phyloP scores from a whole-genome alignment of 768 basidiomycete genomes.

The Ramaria rubella region DNA sequence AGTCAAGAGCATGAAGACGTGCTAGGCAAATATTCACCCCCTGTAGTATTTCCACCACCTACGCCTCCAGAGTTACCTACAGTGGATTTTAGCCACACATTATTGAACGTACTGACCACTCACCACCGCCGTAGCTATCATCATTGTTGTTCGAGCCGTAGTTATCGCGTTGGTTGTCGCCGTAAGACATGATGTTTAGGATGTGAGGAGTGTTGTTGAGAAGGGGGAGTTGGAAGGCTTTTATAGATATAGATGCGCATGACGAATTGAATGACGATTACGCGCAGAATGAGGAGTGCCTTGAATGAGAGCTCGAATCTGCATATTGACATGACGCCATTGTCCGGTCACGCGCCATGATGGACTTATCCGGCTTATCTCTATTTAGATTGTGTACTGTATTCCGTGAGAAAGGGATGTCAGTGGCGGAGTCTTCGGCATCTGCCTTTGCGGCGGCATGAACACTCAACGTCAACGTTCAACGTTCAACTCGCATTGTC shows the following conservation, averaged over 20 bases:
- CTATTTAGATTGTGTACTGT: too few species aligned
- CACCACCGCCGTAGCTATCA: not conserved
- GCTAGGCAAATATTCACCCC: too few species aligned
- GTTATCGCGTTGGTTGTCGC: not conserved
- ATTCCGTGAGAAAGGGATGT: too few species aligned
- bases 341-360: too few species aligned
- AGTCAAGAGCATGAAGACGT: too few species aligned
- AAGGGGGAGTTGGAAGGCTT: not conserved
- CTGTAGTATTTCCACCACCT: not conserved
- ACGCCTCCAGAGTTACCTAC: not conserved
- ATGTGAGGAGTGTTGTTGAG: not conserved
- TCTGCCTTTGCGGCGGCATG: too few species aligned
- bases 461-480: too few species aligned
- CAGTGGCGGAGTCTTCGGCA: too few species aligned
- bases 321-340: too few species aligned
- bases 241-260: not conserved
- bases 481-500: too few species aligned
- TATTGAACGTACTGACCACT: not conserved
- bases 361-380: too few species aligned
- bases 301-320: too few species aligned
- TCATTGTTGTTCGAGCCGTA: slow-evolving; percentile 1
- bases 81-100: not conserved
- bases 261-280: not conserved
- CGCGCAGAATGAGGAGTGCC: not conserved
- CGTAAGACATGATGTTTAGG: slow-evolving; percentile 4